Evolutionary conservation across 352 stramenopile genomes (phyloP), one percentile per base, ranked within the genome.

Genomic region (Globisporangium recalcitrans): DNA sequence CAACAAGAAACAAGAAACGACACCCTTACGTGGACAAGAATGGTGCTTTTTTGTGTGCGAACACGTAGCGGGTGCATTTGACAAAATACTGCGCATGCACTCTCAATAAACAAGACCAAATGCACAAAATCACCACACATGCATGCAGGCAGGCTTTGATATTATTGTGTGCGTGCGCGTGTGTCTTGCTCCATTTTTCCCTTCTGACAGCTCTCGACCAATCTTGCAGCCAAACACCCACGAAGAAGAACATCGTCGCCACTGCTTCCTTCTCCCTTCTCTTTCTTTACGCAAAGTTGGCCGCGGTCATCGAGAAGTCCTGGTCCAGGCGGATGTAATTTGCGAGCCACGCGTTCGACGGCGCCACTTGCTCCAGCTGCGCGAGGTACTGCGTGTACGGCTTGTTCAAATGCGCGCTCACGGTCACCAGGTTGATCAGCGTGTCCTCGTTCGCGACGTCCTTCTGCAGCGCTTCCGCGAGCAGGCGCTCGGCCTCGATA

Each of bases 371-470:
- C 68, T 92, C 79, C 38, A 96, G 74, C 74, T 95, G 85, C 52
- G 75, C 72, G 27, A 93, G 67, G 64, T 88, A 96, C 71, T 91
- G 78, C 65, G 88, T 63, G 32, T 72, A 77, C 21, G 80, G 78
- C 64, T 97, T 98, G 67, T 89, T 85, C 72, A 98, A 62, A 64
- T 98, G 91, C 51, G 95, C 77, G 57, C 72, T 93, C 29, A 90
- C 91, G 1, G 90, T 87, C 65, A 98, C 91, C 51, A 98, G 70
- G 72, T 99, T 99, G 47, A 98, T 78, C 26, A 98, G 80, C 59
- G 93, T 98, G 70, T 99, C 95, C 34, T 96, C 78, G 69, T 97
- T 90, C 34, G 78, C 64, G 38, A 85, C 70, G 61, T 89, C 83
- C 68, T 97, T 94, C 53, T 90, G 75, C 16, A 96, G 46, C 9